phyloP scores from a whole-genome alignment of 306 rosid species.

The Dryas alaskensis region DNA sequence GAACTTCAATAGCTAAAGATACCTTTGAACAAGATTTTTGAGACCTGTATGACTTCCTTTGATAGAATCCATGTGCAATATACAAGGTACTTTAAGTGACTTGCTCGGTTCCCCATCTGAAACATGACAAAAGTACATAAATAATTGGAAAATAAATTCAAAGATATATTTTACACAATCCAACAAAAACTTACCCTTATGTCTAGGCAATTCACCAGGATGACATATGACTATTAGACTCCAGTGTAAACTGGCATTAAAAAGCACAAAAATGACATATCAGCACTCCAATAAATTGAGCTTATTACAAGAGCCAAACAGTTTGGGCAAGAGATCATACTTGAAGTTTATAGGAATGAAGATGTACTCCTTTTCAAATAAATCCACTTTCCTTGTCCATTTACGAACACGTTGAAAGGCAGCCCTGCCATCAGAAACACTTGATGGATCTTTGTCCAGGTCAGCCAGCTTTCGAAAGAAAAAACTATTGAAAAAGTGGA shows the following conservation, averaged over 20 bases:
- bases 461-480: conserved; percentile 96
- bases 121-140: conserved; percentile 30
- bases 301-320: conserved; percentile 21
- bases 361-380: conserved; percentile 85
- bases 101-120: conserved; percentile 56
- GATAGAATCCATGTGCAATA: conserved; percentile 96
- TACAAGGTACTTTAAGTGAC: conserved; percentile 65
- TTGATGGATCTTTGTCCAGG: conserved; percentile 92
- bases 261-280: conserved; percentile 28
- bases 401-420: conserved; percentile 94
- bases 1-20: conserved; percentile 27
- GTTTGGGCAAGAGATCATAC: conserved; percentile 42
- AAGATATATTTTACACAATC: conserved; percentile 13
- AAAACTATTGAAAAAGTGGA: conserved; percentile 90
- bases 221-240: conserved; percentile 88
- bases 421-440: conserved; percentile 84
- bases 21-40: conserved; percentile 91
- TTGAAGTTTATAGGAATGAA: conserved; percentile 94
- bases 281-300: conserved; percentile 30
- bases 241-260: conserved; percentile 82
- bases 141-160: conserved; percentile 19
- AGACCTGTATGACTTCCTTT: conserved; percentile 89
- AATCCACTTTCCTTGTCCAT: conserved; percentile 91
- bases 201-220: conserved; percentile 75
- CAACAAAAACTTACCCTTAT: conserved; percentile 48